These are phyloP conservation scores for Diospyros kaki DNA, from an alignment of 148 eudicot species.

Conservation along the genomic window DNA sequence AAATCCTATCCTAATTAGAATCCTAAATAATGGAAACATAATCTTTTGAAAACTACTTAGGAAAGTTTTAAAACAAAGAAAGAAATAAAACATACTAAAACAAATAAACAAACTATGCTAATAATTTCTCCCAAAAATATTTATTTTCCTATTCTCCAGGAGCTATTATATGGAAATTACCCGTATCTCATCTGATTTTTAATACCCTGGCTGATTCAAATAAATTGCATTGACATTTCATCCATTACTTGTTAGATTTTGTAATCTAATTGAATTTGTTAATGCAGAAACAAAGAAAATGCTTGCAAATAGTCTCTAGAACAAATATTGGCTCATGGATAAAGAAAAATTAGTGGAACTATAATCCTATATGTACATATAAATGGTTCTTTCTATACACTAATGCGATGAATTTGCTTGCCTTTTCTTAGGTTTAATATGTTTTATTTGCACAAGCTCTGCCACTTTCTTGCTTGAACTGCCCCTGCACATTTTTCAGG, in stretches of 20 bases:
- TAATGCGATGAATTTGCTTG: neutral
- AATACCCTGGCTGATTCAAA: neutral
- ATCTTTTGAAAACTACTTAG: no score
- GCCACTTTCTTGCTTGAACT: neutral
- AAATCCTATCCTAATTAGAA: no score
- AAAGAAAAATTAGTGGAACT: neutral
- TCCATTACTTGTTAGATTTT: neutral
- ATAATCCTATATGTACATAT: neutral
- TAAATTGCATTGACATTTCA: neutral
- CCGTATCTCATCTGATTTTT: no score
- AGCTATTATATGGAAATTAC: no score
- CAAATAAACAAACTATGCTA: no score
- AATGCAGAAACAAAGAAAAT: neutral
- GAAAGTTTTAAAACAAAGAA: no score
- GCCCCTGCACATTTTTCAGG: slow-evolving; percentile 34
- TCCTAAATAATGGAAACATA: no score
- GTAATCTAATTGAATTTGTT: neutral
- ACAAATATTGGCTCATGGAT: neutral
- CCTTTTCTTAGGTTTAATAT: neutral
- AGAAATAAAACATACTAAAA: no score
- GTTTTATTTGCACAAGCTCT: neutral
- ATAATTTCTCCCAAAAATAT: no score
- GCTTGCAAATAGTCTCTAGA: neutral
- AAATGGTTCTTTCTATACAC: neutral
- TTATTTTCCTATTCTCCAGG: no score